Evolutionary conservation across 192 early-diverging fungal genomes (phyloP).

Genomic region (Rhizophlyctis rosea): DNA sequence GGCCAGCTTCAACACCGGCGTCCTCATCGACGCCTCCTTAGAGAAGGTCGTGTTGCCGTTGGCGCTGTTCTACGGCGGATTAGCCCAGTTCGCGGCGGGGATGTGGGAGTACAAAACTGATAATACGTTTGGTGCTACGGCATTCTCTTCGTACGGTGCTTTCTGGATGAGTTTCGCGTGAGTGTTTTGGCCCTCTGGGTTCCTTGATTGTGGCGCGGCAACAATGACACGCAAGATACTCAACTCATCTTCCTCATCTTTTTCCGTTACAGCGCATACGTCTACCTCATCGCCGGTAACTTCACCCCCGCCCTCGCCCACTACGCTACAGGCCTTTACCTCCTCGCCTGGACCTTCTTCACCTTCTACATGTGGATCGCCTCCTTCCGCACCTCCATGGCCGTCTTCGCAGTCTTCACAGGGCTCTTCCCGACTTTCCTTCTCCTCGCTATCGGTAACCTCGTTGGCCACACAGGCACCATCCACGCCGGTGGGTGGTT

Average conservation of each 20-base stretch:
- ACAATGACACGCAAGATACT: no score
- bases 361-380: constrained; percentile 69
- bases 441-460: constrained; percentile 66
- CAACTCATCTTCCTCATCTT: no score
- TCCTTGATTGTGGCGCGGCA: no score
- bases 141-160: constrained; percentile 59
- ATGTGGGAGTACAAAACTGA: constrained; percentile 80
- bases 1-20: constrained; percentile 68
- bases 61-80: constrained; percentile 72
- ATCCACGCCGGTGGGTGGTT: constrained; percentile 68
- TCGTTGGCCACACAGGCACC: constrained; percentile 40
- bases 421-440: constrained; percentile 50
- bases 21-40: constrained; percentile 50
- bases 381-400: constrained; percentile 45
- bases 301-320: constrained; percentile 22
- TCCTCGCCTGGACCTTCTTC: constrained; percentile 66
- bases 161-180: constrained; percentile 26
- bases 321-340: constrained; percentile 56
- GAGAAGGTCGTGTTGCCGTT: constrained; percentile 59
- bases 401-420: constrained; percentile 57
- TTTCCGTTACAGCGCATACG: constrained; percentile 60
- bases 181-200: neutral
- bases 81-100: constrained; percentile 72
- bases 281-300: constrained; percentile 54
- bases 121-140: constrained; percentile 82